Evolutionary conservation across 495 filamentous ascomycete species (phyloP), one percentile per base, ranked within the genome.

Genomic region (Penicillium daleae): DNA sequence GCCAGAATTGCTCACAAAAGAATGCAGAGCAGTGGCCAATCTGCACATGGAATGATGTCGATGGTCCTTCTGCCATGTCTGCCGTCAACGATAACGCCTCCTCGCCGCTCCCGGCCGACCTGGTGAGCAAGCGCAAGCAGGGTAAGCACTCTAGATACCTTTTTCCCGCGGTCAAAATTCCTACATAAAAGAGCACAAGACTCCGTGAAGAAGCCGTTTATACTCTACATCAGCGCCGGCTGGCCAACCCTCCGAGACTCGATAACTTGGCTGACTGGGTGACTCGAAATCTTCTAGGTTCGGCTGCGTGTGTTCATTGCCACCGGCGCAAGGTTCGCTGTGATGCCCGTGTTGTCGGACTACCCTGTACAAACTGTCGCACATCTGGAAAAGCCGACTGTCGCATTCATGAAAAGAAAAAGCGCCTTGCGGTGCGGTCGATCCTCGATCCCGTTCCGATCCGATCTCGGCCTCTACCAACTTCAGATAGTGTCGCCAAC

Each of bases 241-340:
- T 29, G 17, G 3, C 40, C 40, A 27, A 29, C 21, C 46, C 26
- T 29, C 13, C 24, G 22, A 29, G 46, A 29, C 24, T 46, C 50
- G 35, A 32, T 22, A 39, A 40, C 26, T 35, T 58, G 12, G 58
- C 65, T 72, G 40, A 70, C 52, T 27, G 4, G 48, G 57, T 65
- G 63, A 62, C 60, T 69, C 57, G 52, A 68, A 67, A 61, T 60
- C 32, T 65, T 33, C 53, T 67, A 80, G 78, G 76, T 60, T 74
- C 76, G 8, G 78, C 78, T 7, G 79, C 79, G 49, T 82, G 79
- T 52, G 66, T 80, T 33, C 79, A 82, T 61, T 82, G 79, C 51
- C 79, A 82, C 68, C 77, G 79, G 56, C 78, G 79, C 61, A 82
- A 82, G 67, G 78, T 82, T 54, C 78, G 78, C 66, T 82, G 79